Base-by-base conservation (phyloP, 345 rosid species). In the Ceriops zippeliana region DNA sequence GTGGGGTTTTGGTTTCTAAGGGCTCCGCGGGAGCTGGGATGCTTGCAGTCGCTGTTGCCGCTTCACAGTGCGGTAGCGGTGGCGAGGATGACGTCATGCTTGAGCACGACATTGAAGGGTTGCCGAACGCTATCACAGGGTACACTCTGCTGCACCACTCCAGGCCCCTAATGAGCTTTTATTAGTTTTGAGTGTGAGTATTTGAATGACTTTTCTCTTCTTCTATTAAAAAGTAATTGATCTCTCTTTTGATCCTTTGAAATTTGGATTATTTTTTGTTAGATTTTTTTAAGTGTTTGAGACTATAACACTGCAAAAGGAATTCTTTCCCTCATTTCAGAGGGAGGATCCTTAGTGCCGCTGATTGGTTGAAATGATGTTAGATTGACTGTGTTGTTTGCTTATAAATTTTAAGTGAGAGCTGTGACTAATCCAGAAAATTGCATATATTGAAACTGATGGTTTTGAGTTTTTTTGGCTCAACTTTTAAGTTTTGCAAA, bases 91-190 rank as follows among this genome's bases (percentile, higher is more conserved):
- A 91, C 97, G 62, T 90, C 97, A 4, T 87, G 97, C 84, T 79
- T 95, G 66, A 95, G 93, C 86, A 80, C 95, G 27, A 76, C 88
- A 21, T 89, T 97, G 15, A 88, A 86, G 86, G 87, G 86, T 65
- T 84, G 89, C 81, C 90, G 90, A 61, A 87, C 96, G 60, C 97
- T 93, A 70, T 89, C 93, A 62, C 97, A 91, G 99, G 97, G 99
- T 95, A 91, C 86, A 75, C 96, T 91, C 82, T 91, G 93, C 93
- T 88, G 91, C 93, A 91, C 95, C 87, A 91, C 85, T 86, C 96
- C 92, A 76, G 89, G 84, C 86, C 98, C 83, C 95, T 91, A 91
- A 73, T 88, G 72, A 72, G 73, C 69, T 69, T 75, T 81, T 79
- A 68, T 69, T 74, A 52, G 61, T 72, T 75, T 80, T 75, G 62